Conservation (phyloP, 2,329 filamentous ascomycete genomes). For the Nemania sp. region DNA sequence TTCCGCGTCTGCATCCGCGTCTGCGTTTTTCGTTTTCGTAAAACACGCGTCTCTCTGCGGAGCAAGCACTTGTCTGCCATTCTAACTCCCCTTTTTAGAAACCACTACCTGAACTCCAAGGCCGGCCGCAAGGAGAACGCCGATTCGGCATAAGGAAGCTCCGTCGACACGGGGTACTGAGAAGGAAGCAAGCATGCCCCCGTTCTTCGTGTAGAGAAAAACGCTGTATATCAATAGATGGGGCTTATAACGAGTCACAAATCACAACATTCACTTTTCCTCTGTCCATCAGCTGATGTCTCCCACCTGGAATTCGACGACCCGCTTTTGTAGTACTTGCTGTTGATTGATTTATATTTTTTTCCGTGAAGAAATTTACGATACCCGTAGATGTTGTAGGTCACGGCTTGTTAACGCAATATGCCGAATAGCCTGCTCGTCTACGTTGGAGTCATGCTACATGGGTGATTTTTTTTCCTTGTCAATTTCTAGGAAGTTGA, state of each 20-base stretch:
- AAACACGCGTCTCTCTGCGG: background rate
- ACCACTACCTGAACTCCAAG: slow-evolving; percentile 43
- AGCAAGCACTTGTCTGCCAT: background rate
- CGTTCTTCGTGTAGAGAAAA: slow-evolving; percentile 36
- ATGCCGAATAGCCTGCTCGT: background rate
- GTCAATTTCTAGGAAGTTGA: no score
- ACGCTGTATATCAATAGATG: slow-evolving; percentile 39
- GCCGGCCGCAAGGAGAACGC: slow-evolving; percentile 37
- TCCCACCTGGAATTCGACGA: background rate
- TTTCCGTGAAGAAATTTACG: background rate
- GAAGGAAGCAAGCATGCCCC: slow-evolving; percentile 12
- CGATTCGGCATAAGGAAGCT: slow-evolving; percentile 31
- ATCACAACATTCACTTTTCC: slow-evolving; percentile 2
- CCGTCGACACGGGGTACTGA: background rate
- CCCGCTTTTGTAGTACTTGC: background rate
- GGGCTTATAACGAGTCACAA: slow-evolving; percentile 21
- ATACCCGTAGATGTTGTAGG: background rate
- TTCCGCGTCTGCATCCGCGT: background rate
- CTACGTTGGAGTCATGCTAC: no score
- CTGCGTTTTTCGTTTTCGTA: no score
- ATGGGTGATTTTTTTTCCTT: no score
- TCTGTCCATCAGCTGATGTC: slow-evolving; percentile 10
- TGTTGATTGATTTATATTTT: background rate
- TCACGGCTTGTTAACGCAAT: background rate
- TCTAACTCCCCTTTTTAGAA: slow-evolving; percentile 30